Evolutionary conservation across 495 filamentous ascomycete genomes (phyloP), one percentile per base, ranked within the genome.

Genomic region (Tetracladium marchalianum): DNA sequence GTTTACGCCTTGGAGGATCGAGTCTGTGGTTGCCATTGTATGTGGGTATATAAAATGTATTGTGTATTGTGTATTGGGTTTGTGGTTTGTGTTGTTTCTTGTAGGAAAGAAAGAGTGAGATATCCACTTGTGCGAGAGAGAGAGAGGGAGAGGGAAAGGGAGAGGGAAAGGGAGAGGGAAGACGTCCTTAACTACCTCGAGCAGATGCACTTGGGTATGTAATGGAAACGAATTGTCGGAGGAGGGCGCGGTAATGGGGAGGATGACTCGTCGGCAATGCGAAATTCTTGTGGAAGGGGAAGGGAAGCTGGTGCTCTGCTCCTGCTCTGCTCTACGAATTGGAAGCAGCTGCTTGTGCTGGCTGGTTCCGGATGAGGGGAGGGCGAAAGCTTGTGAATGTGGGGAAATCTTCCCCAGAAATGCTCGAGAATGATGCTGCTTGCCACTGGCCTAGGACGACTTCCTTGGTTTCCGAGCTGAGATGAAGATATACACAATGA

Each of bases 1-100:
- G 62, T 81, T 75, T 51, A 95, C 92, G 67, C 88, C 88, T 69
- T 87, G 82, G 53, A 95, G 80, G 61, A 93, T 81, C 32, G 68
- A 59, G 48, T 93, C 85, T 61, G 77, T 72, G 54, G 71, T 71
- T 44, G 78, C 72, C 87, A 92, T 92, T 47, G 22, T 27, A 3
- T 27, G 22, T 27, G 22, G 3, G 7, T 27, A 7, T 27, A 27
- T 27, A 27, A 27, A 27, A 3, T 3, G 22, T 27, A 27, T 27
- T 27, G 22, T 27, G 22, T 27, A 7, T 27, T 3, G 22, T 27
- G 3, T 27, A 7, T 27, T 27, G 3, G 3, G 22, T 27, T 3
- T 27, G 3, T 27, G 22, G 22, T 27, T 27, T 3, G 22, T n/a
- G n/a, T n/a, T n/a, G n/a, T n/a, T 35, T 35, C 32, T 35, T 35